Evolutionary conservation across 1,284 basidiomycete genomes (phyloP), one percentile per base, ranked within the genome.

Genomic region (Microbotryum scabiosae): DNA sequence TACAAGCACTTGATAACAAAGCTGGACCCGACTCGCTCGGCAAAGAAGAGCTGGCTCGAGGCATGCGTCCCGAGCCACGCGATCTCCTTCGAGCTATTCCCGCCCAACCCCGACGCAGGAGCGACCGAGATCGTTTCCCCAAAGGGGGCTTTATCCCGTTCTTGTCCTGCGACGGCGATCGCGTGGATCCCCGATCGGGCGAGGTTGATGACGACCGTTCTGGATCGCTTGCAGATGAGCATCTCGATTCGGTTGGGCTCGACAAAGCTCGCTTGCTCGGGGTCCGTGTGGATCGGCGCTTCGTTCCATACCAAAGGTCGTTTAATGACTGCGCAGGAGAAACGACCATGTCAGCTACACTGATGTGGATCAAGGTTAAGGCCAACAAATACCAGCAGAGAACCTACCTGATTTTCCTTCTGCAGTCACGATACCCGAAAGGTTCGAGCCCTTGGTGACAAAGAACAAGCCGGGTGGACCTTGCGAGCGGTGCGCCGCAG

Each of bases 381-480:
- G 20, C 20, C 9, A 6, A 25, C 28, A 28, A 23, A 32, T 32
- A 10, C 10, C 6, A n/a, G 16, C 30, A 36, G 12, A 16, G n/a
- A 1, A 57, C 66, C n/a, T 23, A 63, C 66, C 54, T 20, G 87
- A 86, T 57, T 86, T 79, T 36, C 88, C 88, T 25, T 87, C 82
- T 26, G 85, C 82, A 70, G 90, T 88, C 23, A 90, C 88, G 55
- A 90, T 88, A 5, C 85, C 80, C 0, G 87, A 90, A 66, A 86
- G 87, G 69, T 88, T 85, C 2, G 86, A 85, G 23, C 89, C 88
- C 30, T 87, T 83, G 21, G 87, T 86, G 23, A 88, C 89, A 73
- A 83, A 90, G 76, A 91, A 91, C 21, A 91, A 75, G 0, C 88
- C 86, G 1, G 88, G 88, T 23, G 88, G 88, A 0, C 88, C 88